Evolutionary conservation across 805 yeast species (phyloP), one percentile per base, ranked within the genome.

Genomic region (Teunomyces atbi): DNA sequence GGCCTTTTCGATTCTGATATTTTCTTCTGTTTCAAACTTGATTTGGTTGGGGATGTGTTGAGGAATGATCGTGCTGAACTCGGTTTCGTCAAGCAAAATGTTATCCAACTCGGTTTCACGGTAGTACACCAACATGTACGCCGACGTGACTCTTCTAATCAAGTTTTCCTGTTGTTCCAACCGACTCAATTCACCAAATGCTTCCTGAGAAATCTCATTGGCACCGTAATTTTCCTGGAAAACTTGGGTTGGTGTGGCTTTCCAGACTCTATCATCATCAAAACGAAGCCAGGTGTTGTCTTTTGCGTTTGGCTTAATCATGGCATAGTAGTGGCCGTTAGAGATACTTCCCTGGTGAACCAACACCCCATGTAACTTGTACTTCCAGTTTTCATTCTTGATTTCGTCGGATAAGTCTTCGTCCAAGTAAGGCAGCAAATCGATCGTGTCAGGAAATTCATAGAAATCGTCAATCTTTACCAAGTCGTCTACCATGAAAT

Each of bases 301-400:
- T 16, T 78, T 73, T 2, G 76, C 69, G 20, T 77, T 77, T 1
- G 98, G 98, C 63, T 84, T 90, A 44, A 94, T 83, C 82, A 94
- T 78, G 0, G 99, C 94, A 60, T 94, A 94, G 65, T 94, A 94
- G 62, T 94, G 99, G 16, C 99, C 99, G 38, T 91, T 87, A 8
- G 96, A 87, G 42, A 94, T 84, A 59, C 92, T 96, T 49, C 99
- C 99, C 35, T 90, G 85, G 64, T 94, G 99, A 10, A 94, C 97
- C 47, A 94, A 72, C 2, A 94, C 99, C 8, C 98, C 97, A 64
- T 92, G 97, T 20, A 94, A 69, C 44, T 81, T 83, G 64, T 94
- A 94, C 29, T 75, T 82, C 83, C 91, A 86, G 49, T 86, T 77
- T 50, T 84, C 83, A 39, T 66, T 61, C 41, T 64, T 66, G 27